These are phyloP conservation scores for Saprolegnia parasitica DNA, from an alignment of 352 stramenopile genomes.

Conservation along the genomic window DNA sequence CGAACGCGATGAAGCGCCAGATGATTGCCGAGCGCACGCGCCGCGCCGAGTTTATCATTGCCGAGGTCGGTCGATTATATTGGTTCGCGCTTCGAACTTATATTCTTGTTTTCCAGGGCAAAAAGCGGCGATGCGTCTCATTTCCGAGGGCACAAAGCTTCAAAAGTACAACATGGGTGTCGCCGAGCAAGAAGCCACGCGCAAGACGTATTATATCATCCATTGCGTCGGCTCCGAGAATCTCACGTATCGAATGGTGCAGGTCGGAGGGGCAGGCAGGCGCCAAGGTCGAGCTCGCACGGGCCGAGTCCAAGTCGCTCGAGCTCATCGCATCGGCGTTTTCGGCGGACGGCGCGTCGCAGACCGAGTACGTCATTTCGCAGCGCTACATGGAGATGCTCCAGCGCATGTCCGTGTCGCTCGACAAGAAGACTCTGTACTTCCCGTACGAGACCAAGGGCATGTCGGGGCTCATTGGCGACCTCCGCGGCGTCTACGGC, in stretches of 20 bases:
- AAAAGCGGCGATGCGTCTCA: conserved; percentile 36
- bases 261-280: conserved; percentile 32
- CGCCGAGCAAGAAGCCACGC: conserved; percentile 38
- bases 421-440: conserved; percentile 32
- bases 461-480: conserved; percentile 29
- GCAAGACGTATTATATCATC: conserved; percentile 31
- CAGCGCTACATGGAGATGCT: conserved; percentile 35
- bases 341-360: conserved; percentile 27
- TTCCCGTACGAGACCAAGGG: conserved; percentile 33
- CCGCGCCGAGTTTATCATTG: conserved; percentile 38
- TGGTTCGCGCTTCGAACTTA: neutral
- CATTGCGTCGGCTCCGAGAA: neutral
- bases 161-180: conserved; percentile 41
- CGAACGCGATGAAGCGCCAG: conserved; percentile 37
- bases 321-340: conserved; percentile 33
- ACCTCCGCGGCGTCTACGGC: conserved; percentile 30
- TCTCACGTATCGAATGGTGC: neutral
- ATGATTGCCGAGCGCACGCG: conserved; percentile 40
- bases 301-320: conserved; percentile 32
- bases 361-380: conserved; percentile 35
- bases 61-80: conserved; percentile 26
- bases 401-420: conserved; percentile 25
- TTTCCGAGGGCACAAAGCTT: conserved; percentile 37
- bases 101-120: conserved; percentile 22
- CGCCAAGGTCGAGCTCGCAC: conserved; percentile 35